phyloP scores from a whole-genome alignment of 371 early-diverging fungal species.

The Amoeboaphelidium occidentale region DNA sequence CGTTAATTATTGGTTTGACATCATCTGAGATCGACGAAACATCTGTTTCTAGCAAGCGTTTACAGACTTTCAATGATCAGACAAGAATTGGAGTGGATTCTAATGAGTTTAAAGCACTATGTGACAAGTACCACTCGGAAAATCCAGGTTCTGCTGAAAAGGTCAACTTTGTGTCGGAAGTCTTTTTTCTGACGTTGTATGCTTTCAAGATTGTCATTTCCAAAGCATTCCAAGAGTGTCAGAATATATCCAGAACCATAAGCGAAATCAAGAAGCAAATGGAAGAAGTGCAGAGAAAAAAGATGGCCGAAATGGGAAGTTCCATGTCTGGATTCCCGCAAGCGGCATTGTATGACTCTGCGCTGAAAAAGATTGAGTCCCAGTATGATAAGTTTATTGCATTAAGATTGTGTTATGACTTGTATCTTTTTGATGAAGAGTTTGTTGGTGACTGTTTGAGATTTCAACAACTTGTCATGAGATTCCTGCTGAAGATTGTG shows the following conservation, averaged over 20 bases:
- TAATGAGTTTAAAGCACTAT: constrained; percentile 5
- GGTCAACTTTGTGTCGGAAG: constrained; percentile 62
- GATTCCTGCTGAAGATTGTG: constrained; percentile 37
- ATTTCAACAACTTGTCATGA: constrained; percentile 61
- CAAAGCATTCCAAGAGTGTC: constrained; percentile 35
- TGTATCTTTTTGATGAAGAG: constrained; percentile 41
- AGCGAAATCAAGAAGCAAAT: constrained; percentile 28
- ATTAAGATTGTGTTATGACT: constrained; percentile 39
- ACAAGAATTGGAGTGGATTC: background rate
- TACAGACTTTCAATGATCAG: constrained; percentile 14
- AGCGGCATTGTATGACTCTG: constrained; percentile 20
- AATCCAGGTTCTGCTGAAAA: constrained; percentile 2
- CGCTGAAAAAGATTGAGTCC: constrained; percentile 23
- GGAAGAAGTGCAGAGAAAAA: constrained; percentile 7
- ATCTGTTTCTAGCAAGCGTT: constrained; percentile 32
- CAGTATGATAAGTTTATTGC: constrained; percentile 21
- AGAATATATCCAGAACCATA: constrained; percentile 31
- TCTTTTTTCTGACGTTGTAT: constrained; percentile 50
- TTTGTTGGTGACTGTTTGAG: constrained; percentile 29
- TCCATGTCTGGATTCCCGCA: constrained; percentile 7
- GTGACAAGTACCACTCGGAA: background rate
- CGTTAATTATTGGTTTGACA: too few relatives aligned
- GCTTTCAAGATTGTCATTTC: constrained; percentile 57
- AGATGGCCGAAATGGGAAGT: constrained; percentile 13
- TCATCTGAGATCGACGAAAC: too few relatives aligned